Evolutionary conservation across 2,329 filamentous ascomycete species (phyloP).

Genomic region (Mycosphaerella sp.): DNA sequence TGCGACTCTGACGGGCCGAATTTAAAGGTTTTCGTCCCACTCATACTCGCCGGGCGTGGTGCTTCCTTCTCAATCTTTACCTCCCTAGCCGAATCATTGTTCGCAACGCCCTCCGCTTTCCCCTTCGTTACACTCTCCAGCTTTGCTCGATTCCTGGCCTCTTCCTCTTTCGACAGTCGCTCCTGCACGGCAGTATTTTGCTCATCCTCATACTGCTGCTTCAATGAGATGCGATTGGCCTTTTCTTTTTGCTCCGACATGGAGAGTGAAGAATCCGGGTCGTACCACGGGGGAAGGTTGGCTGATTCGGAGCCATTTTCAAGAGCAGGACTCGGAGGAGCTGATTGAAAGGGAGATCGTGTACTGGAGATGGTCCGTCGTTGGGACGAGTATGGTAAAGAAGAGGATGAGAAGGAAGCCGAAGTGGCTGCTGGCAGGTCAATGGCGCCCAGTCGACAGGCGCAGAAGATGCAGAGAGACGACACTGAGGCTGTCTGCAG

Average conservation of each 20-base stretch:
- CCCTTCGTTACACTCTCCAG: neutral
- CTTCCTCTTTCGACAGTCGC: slow-evolving; percentile 10
- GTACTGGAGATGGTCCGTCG: slow-evolving; percentile 17
- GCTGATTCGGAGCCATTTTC: slow-evolving; percentile 3
- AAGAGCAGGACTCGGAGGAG: slow-evolving; percentile 3
- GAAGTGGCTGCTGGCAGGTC: slow-evolving; percentile 14
- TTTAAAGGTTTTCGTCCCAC: too few relatives aligned
- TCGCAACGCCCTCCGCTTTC: neutral
- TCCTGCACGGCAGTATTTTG: slow-evolving; percentile 10
- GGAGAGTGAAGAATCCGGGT: slow-evolving; percentile 23
- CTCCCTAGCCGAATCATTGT: neutral
- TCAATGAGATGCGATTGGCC: slow-evolving; percentile 13
- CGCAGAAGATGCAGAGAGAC: slow-evolving; percentile 32
- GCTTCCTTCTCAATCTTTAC: too few relatives aligned
- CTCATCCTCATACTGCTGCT: slow-evolving; percentile 8
- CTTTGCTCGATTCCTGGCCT: slow-evolving; percentile 4
- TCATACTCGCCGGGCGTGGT: too few relatives aligned
- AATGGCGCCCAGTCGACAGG: slow-evolving; percentile 24
- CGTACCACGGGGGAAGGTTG: slow-evolving; percentile 11
- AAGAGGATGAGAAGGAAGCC: neutral
- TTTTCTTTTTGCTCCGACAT: slow-evolving; percentile 21
- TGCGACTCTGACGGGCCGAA: too few relatives aligned
- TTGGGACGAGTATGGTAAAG: neutral
- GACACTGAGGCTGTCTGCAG: slow-evolving; percentile 27
- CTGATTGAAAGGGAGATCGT: slow-evolving; percentile 9